Evolutionary conservation across 2,329 filamentous ascomycete genomes (phyloP).

Genomic region (Aspergillus viridinutans): DNA sequence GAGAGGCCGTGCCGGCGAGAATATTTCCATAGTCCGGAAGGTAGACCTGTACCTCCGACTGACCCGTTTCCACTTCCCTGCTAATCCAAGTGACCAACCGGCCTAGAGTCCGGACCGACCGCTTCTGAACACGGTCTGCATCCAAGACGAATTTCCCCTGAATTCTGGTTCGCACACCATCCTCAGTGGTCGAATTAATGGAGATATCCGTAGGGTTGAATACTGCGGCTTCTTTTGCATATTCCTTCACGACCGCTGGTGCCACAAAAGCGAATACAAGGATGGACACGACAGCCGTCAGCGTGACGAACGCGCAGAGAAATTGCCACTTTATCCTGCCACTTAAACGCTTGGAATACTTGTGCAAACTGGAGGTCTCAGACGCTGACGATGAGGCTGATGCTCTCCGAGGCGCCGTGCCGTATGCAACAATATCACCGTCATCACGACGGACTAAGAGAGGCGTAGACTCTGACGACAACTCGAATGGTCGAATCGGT

Average conservation of each 20-base stretch:
- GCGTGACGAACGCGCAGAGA: conserved; percentile 63
- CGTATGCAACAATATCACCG: conserved; percentile 25
- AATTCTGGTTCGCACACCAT: conserved; percentile 73
- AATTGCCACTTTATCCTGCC: conserved; percentile 64
- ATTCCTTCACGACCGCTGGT: conserved; percentile 75
- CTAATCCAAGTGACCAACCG: conserved; percentile 76
- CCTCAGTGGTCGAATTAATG: conserved; percentile 75
- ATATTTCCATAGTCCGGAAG: conserved; percentile 78
- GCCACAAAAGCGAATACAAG: conserved; percentile 76
- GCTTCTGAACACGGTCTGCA: conserved; percentile 66
- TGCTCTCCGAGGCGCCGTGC: conserved; percentile 21
- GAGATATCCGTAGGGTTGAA: conserved; percentile 80
- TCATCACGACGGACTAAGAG: conserved; percentile 35
- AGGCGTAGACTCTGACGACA: conserved; percentile 42
- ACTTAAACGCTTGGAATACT: conserved; percentile 15
- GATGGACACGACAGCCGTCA: conserved; percentile 58
- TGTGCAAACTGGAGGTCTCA: conserved; percentile 13
- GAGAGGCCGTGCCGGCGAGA: conserved; percentile 68
- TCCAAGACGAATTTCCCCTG: conserved; percentile 81
- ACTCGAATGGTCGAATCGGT: conserved; percentile 25
- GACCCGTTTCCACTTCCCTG: conserved; percentile 66
- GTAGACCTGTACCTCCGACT: conserved; percentile 70
- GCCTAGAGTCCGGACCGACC: conserved; percentile 70
- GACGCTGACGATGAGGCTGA: conserved; percentile 18
- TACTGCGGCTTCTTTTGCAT: conserved; percentile 76